Evolutionary conservation across 371 early-diverging fungal genomes (phyloP).

Genomic region (Mortierella sp.): DNA sequence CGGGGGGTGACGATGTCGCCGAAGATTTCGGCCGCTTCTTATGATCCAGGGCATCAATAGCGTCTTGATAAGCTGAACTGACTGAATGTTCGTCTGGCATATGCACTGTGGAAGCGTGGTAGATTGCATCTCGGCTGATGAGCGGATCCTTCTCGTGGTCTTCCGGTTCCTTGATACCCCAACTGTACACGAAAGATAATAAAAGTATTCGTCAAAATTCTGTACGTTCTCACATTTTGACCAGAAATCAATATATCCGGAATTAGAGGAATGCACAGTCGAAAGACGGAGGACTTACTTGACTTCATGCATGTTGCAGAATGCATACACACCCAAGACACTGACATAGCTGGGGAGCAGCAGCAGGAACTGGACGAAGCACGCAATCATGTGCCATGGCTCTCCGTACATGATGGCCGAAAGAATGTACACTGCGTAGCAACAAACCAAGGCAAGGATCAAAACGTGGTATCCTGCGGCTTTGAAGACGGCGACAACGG

Average conservation of each 20-base stretch:
- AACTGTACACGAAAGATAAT: constrained; percentile 58
- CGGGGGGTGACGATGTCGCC: constrained; percentile 3
- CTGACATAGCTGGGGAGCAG: constrained; percentile 89
- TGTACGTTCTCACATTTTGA: too few species aligned
- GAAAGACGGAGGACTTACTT: constrained; percentile 46
- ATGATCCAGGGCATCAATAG: constrained; percentile 62
- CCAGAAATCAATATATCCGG: too few species aligned
- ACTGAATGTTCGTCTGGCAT: constrained; percentile 78
- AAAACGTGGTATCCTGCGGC: constrained; percentile 50
- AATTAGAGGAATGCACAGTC: too few species aligned
- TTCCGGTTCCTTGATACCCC: constrained; percentile 88
- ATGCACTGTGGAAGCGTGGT: constrained; percentile 70
- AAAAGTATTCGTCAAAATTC: background rate
- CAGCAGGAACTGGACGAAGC: constrained; percentile 86
- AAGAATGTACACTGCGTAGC: constrained; percentile 83
- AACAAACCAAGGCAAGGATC: constrained; percentile 47
- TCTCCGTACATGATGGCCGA: constrained; percentile 83
- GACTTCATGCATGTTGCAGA: constrained; percentile 74
- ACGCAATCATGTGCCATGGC: constrained; percentile 94
- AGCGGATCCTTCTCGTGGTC: constrained; percentile 48
- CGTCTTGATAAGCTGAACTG: constrained; percentile 74
- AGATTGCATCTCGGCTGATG: constrained; percentile 43
- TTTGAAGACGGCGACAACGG: constrained; percentile 48
- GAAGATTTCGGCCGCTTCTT: constrained; percentile 39
- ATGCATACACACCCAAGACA: constrained; percentile 77